Evolutionary conservation across 257 asterid species (phyloP), one percentile per base, ranked within the genome.

Genomic region (Capsicum baccatum): DNA sequence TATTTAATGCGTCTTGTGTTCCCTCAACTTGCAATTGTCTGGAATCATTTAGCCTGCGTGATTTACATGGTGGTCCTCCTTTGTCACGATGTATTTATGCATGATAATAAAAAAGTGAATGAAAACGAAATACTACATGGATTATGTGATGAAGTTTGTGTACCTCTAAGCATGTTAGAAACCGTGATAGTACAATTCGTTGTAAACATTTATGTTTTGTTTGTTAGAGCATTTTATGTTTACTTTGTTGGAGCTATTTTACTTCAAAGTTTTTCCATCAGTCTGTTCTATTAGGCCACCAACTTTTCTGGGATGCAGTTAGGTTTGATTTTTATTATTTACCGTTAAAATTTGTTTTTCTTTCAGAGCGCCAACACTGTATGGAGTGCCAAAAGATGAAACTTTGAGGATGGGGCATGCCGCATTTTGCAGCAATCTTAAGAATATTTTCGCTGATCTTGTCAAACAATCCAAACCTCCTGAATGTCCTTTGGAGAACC

Each of bases 321-420:
- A 4, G 81, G 44, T 54, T 50, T 42, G 14, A 37, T 21, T 80
- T 73, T 42, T 83, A 73, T 44, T 55, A 59, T 73, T 35, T 26
- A 67, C 67, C 62, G 69, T 56, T 64, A 6, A 42, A 15, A 33
- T 57, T 66, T 33, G n/a, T 57, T 52, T 74, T 63, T 66, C 59
- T 44, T 67, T 5, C 81, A 97, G 98, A 94, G 80, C 90, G 47
- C 96, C 98, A 5, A 97, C 99, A 39, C 98, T 97, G 33, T 92
- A 89, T 73, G 98, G 98, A 80, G 95, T 91, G 73, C 98, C 99
- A 81, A 92, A 98, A 92, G 99, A 97, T 39, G 98, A 93, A 91
- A 94, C 97, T 26, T 88, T 92, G 84, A 91, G 93, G 90, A 93
- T 93, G 98, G 98, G 98, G 69, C 99, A 92, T 83, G 90, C 93